Evolutionary conservation across 2,329 filamentous ascomycete species (phyloP).

Genomic region (Ophiostoma novo-ulmi): DNA sequence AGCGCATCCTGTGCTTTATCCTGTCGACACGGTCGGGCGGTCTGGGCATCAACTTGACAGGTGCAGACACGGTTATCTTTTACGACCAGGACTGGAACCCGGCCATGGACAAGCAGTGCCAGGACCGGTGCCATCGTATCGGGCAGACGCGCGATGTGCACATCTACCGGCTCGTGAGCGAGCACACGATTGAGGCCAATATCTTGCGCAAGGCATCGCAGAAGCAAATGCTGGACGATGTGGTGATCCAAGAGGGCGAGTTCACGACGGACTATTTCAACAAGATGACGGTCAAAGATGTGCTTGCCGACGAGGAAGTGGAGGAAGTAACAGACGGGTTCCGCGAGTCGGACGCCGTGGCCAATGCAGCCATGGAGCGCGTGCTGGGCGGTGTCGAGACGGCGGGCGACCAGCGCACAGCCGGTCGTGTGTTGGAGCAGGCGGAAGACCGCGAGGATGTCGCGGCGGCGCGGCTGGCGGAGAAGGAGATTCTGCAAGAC

Average conservation of each 20-base stretch:
- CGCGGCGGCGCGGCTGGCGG: slow-evolving; percentile 76
- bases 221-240: slow-evolving; percentile 95
- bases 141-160: slow-evolving; percentile 96
- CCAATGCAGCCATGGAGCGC: slow-evolving; percentile 77
- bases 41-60: slow-evolving; percentile 91
- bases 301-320: slow-evolving; percentile 43
- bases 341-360: slow-evolving; percentile 53
- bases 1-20: slow-evolving; percentile 90
- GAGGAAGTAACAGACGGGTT: slow-evolving; percentile 42
- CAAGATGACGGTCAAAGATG: slow-evolving; percentile 65
- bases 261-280: slow-evolving; percentile 98
- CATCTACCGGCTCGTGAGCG: slow-evolving; percentile 89
- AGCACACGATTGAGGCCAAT: slow-evolving; percentile 96
- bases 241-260: slow-evolving; percentile 95
- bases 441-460: slow-evolving; percentile 93
- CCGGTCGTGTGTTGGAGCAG: slow-evolving; percentile 72
- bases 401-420: slow-evolving; percentile 52
- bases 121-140: slow-evolving; percentile 94
- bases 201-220: slow-evolving; percentile 95
- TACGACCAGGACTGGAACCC: slow-evolving; percentile 99
- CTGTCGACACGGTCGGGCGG: slow-evolving; percentile 91
- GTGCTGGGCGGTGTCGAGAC: slow-evolving; percentile 66
- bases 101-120: slow-evolving; percentile 99
- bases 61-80: slow-evolving; percentile 96
- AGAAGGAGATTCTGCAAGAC: slow-evolving; percentile 82